These are phyloP conservation scores for Trametes sp. DNA, from an alignment of 1,284 basidiomycete species.

Conservation along the genomic window DNA sequence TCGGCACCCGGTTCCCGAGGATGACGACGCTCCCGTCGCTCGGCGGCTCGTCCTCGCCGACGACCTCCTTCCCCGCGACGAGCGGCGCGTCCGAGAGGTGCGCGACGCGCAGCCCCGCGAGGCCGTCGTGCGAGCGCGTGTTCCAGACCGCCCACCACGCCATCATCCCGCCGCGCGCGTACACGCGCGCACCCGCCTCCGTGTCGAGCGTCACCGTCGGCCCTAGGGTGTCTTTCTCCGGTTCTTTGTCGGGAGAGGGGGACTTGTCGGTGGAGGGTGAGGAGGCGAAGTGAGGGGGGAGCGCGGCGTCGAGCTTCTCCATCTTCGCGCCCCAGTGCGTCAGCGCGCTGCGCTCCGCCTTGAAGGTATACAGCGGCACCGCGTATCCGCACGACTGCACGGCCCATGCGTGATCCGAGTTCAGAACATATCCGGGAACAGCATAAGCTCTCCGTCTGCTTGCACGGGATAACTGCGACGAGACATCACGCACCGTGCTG, in stretches of 20 bases:
- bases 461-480: too few relatives aligned
- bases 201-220: conserved; percentile 11
- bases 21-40: conserved; percentile 20
- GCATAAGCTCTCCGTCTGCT: too few relatives aligned
- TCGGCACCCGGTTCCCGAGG: conserved; percentile 22
- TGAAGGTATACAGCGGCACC: conserved; percentile 59
- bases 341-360: conserved; percentile 51
- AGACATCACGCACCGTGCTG: conserved; percentile 55
- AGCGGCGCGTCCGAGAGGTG: conserved; percentile 22
- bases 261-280: too few relatives aligned
- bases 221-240: background rate
- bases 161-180: conserved; percentile 46
- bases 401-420: too few relatives aligned
- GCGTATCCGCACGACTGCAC: conserved; percentile 61
- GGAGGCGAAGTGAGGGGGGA: background rate
- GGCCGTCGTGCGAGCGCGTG: conserved; percentile 57
- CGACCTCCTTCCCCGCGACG: background rate
- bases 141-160: conserved; percentile 56
- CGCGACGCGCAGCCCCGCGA: conserved; percentile 39
- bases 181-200: conserved; percentile 1
- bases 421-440: too few relatives aligned
- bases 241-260: background rate
- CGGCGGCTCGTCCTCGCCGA: conserved; percentile 16
- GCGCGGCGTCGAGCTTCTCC: conserved; percentile 39
- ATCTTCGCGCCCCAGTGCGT: conserved; percentile 41